These are phyloP conservation scores for Glaciozyma antarctica DNA, from an alignment of 768 basidiomycete species.

Conservation along the genomic window DNA sequence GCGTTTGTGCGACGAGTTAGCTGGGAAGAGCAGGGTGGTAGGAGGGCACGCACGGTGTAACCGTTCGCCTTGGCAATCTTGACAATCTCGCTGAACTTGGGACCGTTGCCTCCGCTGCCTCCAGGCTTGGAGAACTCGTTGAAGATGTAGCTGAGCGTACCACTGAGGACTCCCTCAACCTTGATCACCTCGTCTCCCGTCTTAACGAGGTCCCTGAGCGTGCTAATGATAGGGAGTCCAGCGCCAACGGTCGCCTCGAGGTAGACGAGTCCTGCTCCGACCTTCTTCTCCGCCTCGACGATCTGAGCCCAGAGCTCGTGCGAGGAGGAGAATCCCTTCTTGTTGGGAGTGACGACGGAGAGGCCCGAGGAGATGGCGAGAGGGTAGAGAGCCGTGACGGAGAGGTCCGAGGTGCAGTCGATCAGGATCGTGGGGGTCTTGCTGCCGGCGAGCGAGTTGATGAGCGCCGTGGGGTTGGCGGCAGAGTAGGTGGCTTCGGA, in stretches of 20 bases:
- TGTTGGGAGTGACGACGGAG: constrained; percentile 90
- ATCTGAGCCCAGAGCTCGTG: constrained; percentile 61
- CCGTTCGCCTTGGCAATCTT: constrained; percentile 79
- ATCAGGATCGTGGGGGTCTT: constrained; percentile 60
- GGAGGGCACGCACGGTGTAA: constrained; percentile 59
- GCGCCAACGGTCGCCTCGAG: constrained; percentile 91
- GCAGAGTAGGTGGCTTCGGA: constrained; percentile 28
- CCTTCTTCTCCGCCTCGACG: constrained; percentile 49
- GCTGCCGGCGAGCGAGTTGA: constrained; percentile 27
- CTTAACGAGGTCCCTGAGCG: constrained; percentile 78
- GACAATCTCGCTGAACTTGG: constrained; percentile 78
- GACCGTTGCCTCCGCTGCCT: constrained; percentile 27
- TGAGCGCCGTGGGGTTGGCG: constrained; percentile 25
- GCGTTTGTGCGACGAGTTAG: background rate
- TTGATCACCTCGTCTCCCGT: constrained; percentile 87
- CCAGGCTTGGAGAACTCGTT: constrained; percentile 73
- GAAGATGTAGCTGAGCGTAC: constrained; percentile 98
- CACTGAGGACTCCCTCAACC: constrained; percentile 96
- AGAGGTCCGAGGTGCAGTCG: constrained; percentile 84
- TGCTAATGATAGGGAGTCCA: constrained; percentile 81
- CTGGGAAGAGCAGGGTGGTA: constrained; percentile 23
- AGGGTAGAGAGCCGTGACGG: constrained; percentile 72
- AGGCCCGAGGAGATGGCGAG: constrained; percentile 66
- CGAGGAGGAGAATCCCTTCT: constrained; percentile 81
- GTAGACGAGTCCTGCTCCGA: constrained; percentile 47